Evolutionary conservation across 2,329 filamentous ascomycete genomes (phyloP), one percentile per base, ranked within the genome.

Genomic region (Plectosphaerella cucumerina): DNA sequence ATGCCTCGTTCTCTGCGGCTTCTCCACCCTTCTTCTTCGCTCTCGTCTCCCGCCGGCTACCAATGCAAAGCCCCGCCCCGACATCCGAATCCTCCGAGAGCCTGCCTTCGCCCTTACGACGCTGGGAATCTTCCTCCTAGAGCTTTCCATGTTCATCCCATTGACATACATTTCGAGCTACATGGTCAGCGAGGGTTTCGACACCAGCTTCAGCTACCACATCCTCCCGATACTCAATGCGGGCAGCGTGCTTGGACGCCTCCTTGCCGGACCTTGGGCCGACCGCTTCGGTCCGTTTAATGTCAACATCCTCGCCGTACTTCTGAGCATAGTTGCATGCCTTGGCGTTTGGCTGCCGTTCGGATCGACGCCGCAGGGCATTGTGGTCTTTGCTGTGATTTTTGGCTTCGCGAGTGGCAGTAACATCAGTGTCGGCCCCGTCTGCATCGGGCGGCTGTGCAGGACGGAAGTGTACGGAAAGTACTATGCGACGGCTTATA

Each of bases 101-200:
- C 50, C 56, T 3, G 62, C 68, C 6, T 77, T 69, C 53, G 41
- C 71, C 42, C 49, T 71, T 6, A 68, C 70, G 48, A 62, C 60
- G n/a, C 31, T 62, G 6, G 67, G 73, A 4, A 76, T 77, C 62
- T 78, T 73, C 58, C 68, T 73, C 35, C 59, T 60, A 18, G 78
- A 75, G 54, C 59, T 76, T 53, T 70, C 68, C 17, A 62, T 78
- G 20, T 78, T 77, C 60, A 68, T 74, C 23, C 67, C 73, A 1
- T 75, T 77, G 60, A 77, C 73, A 58, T 77, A 74, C 61, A 67
- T 76, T 56, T 62, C 70, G 56, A 62, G 70, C 35, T 75, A 66
- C 53, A 65, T 65, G 26, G 69, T 71, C 43, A 67, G 66, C 46
- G 72, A 71, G 58, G 67, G 65, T 39, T 66, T 72, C 47, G 15